Percentiles rank a stretch among this genome's conserved stretches.
phyloP scores from a whole-genome alignment of 169 alveolate genomes.

The Blepharisma undulans region DNA sequence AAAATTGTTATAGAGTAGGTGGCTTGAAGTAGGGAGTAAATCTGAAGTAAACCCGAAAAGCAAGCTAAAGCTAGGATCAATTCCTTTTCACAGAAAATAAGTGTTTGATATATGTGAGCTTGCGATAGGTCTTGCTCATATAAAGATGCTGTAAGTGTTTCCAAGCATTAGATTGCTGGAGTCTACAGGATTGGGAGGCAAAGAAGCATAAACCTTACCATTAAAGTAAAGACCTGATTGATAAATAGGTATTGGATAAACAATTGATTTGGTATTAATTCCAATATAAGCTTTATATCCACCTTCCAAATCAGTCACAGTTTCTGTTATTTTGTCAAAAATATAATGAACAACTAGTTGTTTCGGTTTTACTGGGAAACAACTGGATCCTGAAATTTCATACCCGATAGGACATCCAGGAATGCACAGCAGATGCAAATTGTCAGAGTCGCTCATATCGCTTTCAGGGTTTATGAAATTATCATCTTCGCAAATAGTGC shows the following conservation, averaged over 20 bases:
- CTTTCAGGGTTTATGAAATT: conserved; percentile 8
- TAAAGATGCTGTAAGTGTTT: neutral
- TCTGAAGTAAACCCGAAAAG: neutral
- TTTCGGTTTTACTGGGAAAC: neutral
- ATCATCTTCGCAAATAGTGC: neutral
- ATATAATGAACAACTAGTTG: neutral
- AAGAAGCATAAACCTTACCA: neutral
- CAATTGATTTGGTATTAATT: neutral
- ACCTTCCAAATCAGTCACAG: neutral
- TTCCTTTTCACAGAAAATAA: neutral
- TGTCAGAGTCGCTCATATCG: no score
- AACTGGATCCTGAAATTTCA: neutral
- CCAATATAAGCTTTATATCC: conserved; percentile 6
- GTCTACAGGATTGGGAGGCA: conserved; percentile 2
- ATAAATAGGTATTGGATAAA: neutral
- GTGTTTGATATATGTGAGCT: neutral
- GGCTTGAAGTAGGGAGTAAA: no score
- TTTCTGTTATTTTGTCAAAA: neutral
- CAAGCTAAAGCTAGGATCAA: neutral
- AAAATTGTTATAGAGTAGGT: no score
- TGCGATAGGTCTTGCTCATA: neutral
- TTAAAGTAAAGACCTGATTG: neutral
- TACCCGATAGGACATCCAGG: conserved; percentile 5
- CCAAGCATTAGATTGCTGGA: neutral
- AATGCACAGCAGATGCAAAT: no score